Evolutionary conservation across 1,284 basidiomycete species (phyloP), one percentile per base, ranked within the genome.

Genomic region (Melampsora abietis-canadensis): DNA sequence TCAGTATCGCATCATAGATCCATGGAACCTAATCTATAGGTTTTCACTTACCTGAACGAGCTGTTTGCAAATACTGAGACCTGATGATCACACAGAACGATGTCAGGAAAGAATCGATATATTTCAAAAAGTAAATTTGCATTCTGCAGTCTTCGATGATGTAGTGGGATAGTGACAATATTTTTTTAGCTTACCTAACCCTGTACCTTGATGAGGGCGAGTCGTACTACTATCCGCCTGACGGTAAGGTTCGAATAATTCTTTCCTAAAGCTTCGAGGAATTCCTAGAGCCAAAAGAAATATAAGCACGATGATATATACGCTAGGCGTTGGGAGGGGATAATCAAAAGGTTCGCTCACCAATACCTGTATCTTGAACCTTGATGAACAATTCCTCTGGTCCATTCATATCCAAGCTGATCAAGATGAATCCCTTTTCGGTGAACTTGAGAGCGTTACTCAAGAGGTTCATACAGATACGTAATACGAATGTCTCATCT

Each of bases 401-500:
- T 10, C 51, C 31, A 12, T 72, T n/a, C 37, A 62, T 68, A 17
- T 67, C 75, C n/a, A 72, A 54, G 37, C 65, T 69, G 34, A 78
- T 76, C 59, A 77, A 51, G 31, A 78, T 76, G 40, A 75, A 76
- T 19, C 77, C 77, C 21, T 76, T 66, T 31, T 77, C 76, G 70
- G 77, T 77, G 57, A 78, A 78, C 54, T 78, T 78, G 21, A 78
- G 66, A 21, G 77, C 77, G 44, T 78, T 78, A 47, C 77, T 78
- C 54, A 78, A 60, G 15, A 78, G 68, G 73, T 78, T 78, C 77
- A 78, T 78, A 51, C 77, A 68, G 27, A 78, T 76, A 27, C 77
- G 51, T 44, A 77, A 76, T 19, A 78, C 66, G 63, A 77, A 78
- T 17, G 76, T 76, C 60, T 78, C 75, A 47, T 78, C 77, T 30